Percentiles rank a stretch among this genome's conserved stretches.
These are phyloP conservation scores for Ogataea pilisensis DNA, from an alignment of 805 yeast genomes.

Conservation along the genomic window DNA sequence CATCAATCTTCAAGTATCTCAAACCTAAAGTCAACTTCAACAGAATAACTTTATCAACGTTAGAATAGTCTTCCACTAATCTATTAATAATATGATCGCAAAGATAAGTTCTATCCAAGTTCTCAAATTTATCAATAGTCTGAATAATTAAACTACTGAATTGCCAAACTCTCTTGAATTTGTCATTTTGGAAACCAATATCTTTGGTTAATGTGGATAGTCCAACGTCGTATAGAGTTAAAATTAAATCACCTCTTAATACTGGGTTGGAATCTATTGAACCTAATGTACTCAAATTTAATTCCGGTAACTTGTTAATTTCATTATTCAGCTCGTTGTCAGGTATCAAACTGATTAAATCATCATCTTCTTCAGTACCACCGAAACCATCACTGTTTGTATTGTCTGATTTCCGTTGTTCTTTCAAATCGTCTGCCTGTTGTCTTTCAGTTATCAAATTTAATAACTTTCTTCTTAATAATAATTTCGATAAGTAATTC, in stretches of 20 bases:
- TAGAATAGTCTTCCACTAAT: slow-evolving; percentile 40
- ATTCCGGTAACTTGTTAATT: slow-evolving; percentile 76
- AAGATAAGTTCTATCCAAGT: slow-evolving; percentile 65
- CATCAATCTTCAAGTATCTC: slow-evolving; percentile 42
- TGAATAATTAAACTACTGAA: slow-evolving; percentile 41
- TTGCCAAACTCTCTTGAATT: slow-evolving; percentile 39
- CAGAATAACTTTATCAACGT: slow-evolving; percentile 36
- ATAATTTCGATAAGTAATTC: slow-evolving; percentile 74
- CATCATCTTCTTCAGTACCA: slow-evolving; percentile 25
- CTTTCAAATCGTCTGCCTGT: slow-evolving; percentile 45
- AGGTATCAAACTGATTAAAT: slow-evolving; percentile 19
- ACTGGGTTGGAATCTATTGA: slow-evolving; percentile 82
- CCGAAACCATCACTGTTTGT: too few species aligned
- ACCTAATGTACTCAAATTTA: slow-evolving; percentile 81
- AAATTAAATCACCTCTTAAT: slow-evolving; percentile 65
- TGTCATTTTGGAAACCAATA: slow-evolving; percentile 17
- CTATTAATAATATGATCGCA: slow-evolving; percentile 58
- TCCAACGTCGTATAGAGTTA: slow-evolving; percentile 66
- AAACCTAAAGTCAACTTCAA: slow-evolving; percentile 65
- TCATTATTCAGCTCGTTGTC: slow-evolving; percentile 53
- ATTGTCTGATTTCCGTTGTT: slow-evolving; percentile 34
- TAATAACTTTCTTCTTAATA: slow-evolving; percentile 78
- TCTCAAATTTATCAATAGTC: slow-evolving; percentile 65
- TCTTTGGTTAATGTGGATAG: slow-evolving; percentile 42
- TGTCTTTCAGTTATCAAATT: slow-evolving; percentile 73